These are phyloP conservation scores for Grigorovia yakushimaensis DNA, from an alignment of 805 yeast genomes.

Conservation along the genomic window DNA sequence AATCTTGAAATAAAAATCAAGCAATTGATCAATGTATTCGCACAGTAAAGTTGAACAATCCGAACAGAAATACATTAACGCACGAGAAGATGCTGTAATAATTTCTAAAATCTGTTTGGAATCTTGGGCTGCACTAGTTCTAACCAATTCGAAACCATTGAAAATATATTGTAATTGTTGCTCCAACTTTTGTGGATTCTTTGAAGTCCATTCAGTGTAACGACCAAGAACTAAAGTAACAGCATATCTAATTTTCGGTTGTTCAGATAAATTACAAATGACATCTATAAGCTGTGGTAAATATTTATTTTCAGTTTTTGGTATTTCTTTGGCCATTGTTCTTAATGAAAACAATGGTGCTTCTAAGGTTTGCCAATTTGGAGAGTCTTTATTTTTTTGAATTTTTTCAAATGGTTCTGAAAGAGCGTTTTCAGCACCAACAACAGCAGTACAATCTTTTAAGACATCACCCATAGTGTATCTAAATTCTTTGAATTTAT, in stretches of 20 bases:
- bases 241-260: slow-evolving; percentile 80
- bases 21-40: slow-evolving; percentile 63
- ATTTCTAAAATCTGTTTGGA: slow-evolving; percentile 33
- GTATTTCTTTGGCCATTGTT: slow-evolving; percentile 89
- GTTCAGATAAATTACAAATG: slow-evolving; percentile 69
- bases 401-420: slow-evolving; percentile 59
- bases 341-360: slow-evolving; percentile 84
- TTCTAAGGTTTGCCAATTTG: slow-evolving; percentile 77
- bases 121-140: slow-evolving; percentile 8
- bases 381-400: slow-evolving; percentile 29
- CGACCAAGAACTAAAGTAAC: slow-evolving; percentile 91
- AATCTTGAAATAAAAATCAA: slow-evolving; percentile 56
- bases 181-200: slow-evolving; percentile 74
- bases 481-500: slow-evolving; percentile 85
- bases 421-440: slow-evolving; percentile 66
- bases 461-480: slow-evolving; percentile 97
- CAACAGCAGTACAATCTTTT: slow-evolving; percentile 87
- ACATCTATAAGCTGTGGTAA: slow-evolving; percentile 52
- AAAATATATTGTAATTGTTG: slow-evolving; percentile 78
- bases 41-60: slow-evolving; percentile 69
- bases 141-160: slow-evolving; percentile 45
- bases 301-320: slow-evolving; percentile 50
- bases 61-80: slow-evolving; percentile 87
- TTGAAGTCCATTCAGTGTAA: slow-evolving; percentile 89
- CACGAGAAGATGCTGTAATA: slow-evolving; percentile 80